Evolutionary conservation across 2,329 filamentous ascomycete genomes (phyloP).

Genomic region (Pseudocercospora ulei): DNA sequence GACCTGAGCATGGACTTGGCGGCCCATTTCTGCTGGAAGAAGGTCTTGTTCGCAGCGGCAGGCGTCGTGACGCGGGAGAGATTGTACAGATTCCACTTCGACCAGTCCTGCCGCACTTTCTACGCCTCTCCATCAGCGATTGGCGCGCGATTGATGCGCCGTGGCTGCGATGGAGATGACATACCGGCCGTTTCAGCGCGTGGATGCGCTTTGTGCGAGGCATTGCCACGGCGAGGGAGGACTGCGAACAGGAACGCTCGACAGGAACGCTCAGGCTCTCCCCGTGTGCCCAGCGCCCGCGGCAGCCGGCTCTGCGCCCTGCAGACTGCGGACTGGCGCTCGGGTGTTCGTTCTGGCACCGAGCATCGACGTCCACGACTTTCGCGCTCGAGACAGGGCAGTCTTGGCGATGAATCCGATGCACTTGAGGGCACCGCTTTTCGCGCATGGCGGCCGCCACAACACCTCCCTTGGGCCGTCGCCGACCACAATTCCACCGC

Average conservation of each 20-base stretch:
- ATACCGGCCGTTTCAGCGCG: constrained; percentile 46
- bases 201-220: constrained; percentile 48
- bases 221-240: constrained; percentile 18
- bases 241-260: too few species aligned
- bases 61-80: constrained; percentile 50
- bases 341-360: constrained; percentile 5
- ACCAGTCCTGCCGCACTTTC: constrained; percentile 95
- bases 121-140: constrained; percentile 36
- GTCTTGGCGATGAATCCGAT: background rate
- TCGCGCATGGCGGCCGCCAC: too few species aligned
- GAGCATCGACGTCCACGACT: background rate
- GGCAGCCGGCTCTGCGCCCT: too few species aligned
- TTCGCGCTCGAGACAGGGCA: background rate
- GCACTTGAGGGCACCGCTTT: too few species aligned
- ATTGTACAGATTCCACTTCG: constrained; percentile 72
- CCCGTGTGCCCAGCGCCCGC: too few species aligned
- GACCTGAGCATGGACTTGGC: constrained; percentile 74
- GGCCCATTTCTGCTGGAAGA: constrained; percentile 97
- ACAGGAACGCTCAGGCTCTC: too few species aligned
- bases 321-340: constrained; percentile 4
- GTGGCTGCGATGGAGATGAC: background rate
- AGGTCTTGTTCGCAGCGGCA: constrained; percentile 49
- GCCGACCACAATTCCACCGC: too few species aligned
- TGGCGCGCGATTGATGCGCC: background rate
- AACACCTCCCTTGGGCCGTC: too few species aligned